Percentiles rank a stretch among this genome's conserved stretches.
Evolutionary conservation across 805 yeast species (phyloP).

Genomic region (Yarrowia keelungensis): DNA sequence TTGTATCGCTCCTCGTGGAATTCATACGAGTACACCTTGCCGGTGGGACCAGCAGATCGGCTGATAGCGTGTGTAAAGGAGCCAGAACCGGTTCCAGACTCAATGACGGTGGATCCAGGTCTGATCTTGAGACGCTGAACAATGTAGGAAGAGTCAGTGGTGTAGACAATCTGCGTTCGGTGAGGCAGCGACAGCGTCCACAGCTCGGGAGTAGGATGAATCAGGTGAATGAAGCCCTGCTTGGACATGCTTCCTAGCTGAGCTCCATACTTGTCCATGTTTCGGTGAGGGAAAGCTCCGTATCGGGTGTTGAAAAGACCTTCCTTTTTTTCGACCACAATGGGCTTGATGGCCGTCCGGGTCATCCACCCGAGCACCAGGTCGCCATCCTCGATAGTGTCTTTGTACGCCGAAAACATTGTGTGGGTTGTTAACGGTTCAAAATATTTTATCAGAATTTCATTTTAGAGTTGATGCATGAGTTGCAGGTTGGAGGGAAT

Average conservation of each 20-base stretch:
- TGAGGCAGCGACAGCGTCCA: conserved; percentile 98
- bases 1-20: conserved; percentile 84
- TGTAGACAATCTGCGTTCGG: conserved; percentile 95
- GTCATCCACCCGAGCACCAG: conserved; percentile 86
- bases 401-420: conserved; percentile 65
- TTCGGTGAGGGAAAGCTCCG: conserved; percentile 85
- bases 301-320: conserved; percentile 76
- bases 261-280: conserved; percentile 83
- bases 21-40: conserved; percentile 82
- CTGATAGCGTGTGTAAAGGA: conserved; percentile 93
- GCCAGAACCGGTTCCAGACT: conserved; percentile 98
- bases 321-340: conserved; percentile 65
- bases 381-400: conserved; percentile 81
- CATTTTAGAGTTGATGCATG: conserved; percentile 19
- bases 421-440: conserved; percentile 45
- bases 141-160: conserved; percentile 93
- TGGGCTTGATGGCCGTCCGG: conserved; percentile 78
- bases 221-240: conserved; percentile 82
- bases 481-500: neutral
- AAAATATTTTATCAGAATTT: conserved; percentile 11
- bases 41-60: conserved; percentile 68
- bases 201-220: conserved; percentile 92
- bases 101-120: conserved; percentile 81
- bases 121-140: conserved; percentile 78
- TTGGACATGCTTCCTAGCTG: conserved; percentile 74